phyloP scores from a whole-genome alignment of 1,284 basidiomycete species.

The Pterulicium gracile region DNA sequence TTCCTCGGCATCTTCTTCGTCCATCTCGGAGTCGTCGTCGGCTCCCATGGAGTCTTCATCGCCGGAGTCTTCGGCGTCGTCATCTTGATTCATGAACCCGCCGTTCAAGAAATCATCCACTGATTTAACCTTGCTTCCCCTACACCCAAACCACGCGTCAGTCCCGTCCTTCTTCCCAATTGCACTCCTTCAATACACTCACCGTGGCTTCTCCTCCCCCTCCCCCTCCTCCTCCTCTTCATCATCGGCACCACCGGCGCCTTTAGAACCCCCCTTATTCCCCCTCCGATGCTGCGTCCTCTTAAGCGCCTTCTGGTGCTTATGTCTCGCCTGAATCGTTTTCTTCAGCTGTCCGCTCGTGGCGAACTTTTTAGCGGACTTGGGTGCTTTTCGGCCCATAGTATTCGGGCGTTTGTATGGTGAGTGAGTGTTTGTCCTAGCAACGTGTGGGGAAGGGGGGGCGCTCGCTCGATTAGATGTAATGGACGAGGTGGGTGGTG shows the following conservation, averaged over 20 bases:
- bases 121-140: slow-evolving; percentile 47
- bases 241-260: slow-evolving; percentile 20
- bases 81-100: slow-evolving; percentile 58
- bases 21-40: slow-evolving; percentile 35
- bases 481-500: too few relatives aligned
- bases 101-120: slow-evolving; percentile 78
- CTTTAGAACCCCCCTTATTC: slow-evolving; percentile 33
- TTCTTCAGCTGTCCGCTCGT: slow-evolving; percentile 81
- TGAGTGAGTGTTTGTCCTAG: too few relatives aligned
- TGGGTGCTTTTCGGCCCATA: slow-evolving; percentile 43
- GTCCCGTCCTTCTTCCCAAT: too few relatives aligned
- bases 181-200: too few relatives aligned
- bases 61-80: slow-evolving; percentile 30
- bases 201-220: slow-evolving; percentile 21
- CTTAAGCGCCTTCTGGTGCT: slow-evolving; percentile 66
- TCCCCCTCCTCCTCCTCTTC: slow-evolving; percentile 27
- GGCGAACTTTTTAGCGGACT: slow-evolving; percentile 81
- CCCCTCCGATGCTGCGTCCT: slow-evolving; percentile 52
- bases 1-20: slow-evolving; percentile 33
- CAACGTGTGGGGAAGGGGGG: too few relatives aligned
- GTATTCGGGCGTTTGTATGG: slow-evolving; percentile 3
- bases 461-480: too few relatives aligned
- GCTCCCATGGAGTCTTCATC: too few relatives aligned
- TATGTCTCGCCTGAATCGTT: slow-evolving; percentile 68
- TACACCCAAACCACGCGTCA: too few relatives aligned